These are phyloP conservation scores for Sclerotinia glacialis DNA, from an alignment of 2,329 filamentous ascomycete genomes.

Conservation along the genomic window DNA sequence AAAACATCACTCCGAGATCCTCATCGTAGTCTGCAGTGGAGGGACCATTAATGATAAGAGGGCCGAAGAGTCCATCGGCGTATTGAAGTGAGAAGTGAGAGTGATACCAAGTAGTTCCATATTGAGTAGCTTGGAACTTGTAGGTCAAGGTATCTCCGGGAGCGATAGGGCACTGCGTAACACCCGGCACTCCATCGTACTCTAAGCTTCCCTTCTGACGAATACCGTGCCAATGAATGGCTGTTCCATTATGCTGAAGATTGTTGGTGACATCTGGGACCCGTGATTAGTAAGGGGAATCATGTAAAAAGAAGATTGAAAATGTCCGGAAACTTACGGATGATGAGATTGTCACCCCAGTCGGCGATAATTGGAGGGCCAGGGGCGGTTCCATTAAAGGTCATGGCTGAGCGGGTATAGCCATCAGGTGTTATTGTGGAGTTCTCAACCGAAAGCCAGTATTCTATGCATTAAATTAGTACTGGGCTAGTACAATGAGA, in stretches of 20 bases:
- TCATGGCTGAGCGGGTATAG: constrained; percentile 52
- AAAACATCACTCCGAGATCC: constrained; percentile 36
- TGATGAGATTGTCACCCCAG: constrained; percentile 38
- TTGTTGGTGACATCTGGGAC: constrained; percentile 39
- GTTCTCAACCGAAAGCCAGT: constrained; percentile 34
- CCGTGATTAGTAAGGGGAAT: background rate
- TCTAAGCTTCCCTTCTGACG: constrained; percentile 44
- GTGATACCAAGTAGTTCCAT: constrained; percentile 39
- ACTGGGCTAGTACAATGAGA: constrained; percentile 18
- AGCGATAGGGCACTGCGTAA: constrained; percentile 60
- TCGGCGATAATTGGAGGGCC: constrained; percentile 44
- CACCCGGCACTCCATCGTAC: constrained; percentile 42
- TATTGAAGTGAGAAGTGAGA: constrained; percentile 35
- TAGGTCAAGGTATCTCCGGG: constrained; percentile 50
- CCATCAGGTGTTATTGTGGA: constrained; percentile 42
- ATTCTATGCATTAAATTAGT: constrained; percentile 25
- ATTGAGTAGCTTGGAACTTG: constrained; percentile 38
- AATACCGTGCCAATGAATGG: constrained; percentile 53
- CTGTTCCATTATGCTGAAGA: constrained; percentile 45
- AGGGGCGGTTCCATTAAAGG: constrained; percentile 42
- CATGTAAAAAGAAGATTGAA: background rate
- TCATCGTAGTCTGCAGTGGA: constrained; percentile 56
- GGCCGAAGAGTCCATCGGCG: constrained; percentile 53
- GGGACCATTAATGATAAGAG: constrained; percentile 60
- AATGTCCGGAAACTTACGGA: constrained; percentile 23